Conservation (phyloP, 106 monocot species). For the Vanilla planifolia region DNA sequence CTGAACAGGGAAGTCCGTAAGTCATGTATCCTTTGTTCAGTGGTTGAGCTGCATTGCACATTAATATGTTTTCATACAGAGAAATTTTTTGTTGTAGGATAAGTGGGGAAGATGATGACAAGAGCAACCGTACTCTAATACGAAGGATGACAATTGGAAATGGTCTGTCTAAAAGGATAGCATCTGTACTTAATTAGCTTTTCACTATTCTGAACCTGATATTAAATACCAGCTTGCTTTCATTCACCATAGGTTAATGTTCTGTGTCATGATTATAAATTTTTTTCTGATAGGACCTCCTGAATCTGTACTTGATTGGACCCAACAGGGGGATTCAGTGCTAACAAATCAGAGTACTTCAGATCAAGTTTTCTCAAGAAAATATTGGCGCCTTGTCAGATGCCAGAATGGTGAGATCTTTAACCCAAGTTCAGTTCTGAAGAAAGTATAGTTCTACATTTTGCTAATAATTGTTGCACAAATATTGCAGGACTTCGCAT, state of each 20-base stretch:
- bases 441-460: neutral
- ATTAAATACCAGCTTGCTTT: neutral
- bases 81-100: conserved; percentile 29
- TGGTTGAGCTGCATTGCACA: too few species aligned
- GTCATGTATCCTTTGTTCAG: too few species aligned
- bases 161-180: conserved; percentile 29
- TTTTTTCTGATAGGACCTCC: conserved; percentile 59
- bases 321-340: conserved; percentile 45
- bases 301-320: conserved; percentile 91
- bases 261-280: conserved; percentile 2
- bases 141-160: conserved; percentile 86
- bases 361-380: conserved; percentile 72
- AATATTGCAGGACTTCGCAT: conserved; percentile 82
- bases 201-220: neutral
- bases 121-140: conserved; percentile 32
- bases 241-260: neutral
- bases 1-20: conserved; percentile 77
- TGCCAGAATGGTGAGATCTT: conserved; percentile 83
- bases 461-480: neutral
- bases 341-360: conserved; percentile 38
- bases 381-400: conserved; percentile 89
- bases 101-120: conserved; percentile 77
- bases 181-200: neutral
- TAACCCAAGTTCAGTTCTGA: neutral
- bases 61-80: too few species aligned